phyloP scores from a whole-genome alignment of 345 rosid species.

The Hevea brasiliensis region DNA sequence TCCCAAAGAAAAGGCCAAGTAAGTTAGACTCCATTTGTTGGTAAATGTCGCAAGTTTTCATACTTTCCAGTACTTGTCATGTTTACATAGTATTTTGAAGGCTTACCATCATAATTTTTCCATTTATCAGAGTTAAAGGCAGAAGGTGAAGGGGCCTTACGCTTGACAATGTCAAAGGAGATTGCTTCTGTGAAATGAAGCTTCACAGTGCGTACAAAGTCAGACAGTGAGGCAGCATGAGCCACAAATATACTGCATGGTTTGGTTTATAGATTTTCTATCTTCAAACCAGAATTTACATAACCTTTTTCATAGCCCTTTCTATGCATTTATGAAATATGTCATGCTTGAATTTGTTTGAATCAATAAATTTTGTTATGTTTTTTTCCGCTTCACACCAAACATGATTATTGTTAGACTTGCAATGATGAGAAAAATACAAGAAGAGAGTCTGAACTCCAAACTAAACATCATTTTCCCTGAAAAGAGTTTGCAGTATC shows the following conservation, averaged over 20 bases:
- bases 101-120: neutral
- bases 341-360: neutral
- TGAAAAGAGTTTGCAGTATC: neutral
- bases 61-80: neutral
- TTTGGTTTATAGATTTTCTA: neutral
- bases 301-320: neutral
- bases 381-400: neutral
- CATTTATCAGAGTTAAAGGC: slow-evolving; percentile 37
- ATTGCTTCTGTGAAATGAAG: slow-evolving; percentile 14
- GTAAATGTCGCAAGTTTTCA: neutral
- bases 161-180: neutral
- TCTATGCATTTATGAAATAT: neutral
- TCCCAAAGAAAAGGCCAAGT: slow-evolving; percentile 64
- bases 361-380: neutral
- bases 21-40: slow-evolving; percentile 22
- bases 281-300: too few species aligned
- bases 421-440: neutral
- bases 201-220: neutral
- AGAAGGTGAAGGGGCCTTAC: slow-evolving; percentile 18
- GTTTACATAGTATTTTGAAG: neutral
- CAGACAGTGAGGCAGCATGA: neutral
- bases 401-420: neutral
- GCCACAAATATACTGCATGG: neutral
- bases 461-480: neutral
- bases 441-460: neutral